Base-by-base conservation (phyloP, 768 basidiomycete species). In the Lactifluus subvellereus region DNA sequence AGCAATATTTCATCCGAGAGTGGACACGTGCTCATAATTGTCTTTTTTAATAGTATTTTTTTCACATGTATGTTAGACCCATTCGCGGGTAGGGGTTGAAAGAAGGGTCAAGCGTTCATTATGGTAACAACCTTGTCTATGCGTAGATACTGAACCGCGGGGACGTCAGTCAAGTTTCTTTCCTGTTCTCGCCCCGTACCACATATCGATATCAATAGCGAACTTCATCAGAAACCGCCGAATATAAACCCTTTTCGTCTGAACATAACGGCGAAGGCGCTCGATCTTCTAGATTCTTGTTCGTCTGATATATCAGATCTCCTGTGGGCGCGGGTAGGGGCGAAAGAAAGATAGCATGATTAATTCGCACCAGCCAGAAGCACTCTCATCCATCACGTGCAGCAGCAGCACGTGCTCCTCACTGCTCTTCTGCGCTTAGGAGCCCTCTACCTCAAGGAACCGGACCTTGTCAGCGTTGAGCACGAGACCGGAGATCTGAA, bases 401-500 rank as follows among this genome's bases (percentile, higher is more conserved):
- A 98, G 77, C 58, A 98, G 79, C 50, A 98, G 78, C 16, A 94
- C 93, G 38, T 87, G 83, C 68, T 89, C 89, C 61, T 81, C 77
- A 69, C 87, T 84, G 74, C 89, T 91, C 78, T 88, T 89, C n/a
- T 80, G 77, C 54, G 83, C 80, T 4, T 4, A 83, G n/a, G n/a
- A 82, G 47, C 93, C 93, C 61, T 83, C 85, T 74, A 96, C 90
- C 71, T 92, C 87, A 56, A 91, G 80, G 76, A 84, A 92, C 48
- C 80, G 79, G 69, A 97, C 84, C 49, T 84, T 82, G 71, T 91
- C 80, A 57, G 83, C 82, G 2, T 73, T 77, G 66, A 98, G 82
- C 83, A 90, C 92, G 62, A 98, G 80, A 74, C 96, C 94, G 6
- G 84, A 87, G 80, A 95, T 97, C 71, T 97, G 95, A n/a, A 96